Base-by-base conservation (phyloP, 2,329 filamentous ascomycete genomes). In the Hymenoscyphus fraxineus region DNA sequence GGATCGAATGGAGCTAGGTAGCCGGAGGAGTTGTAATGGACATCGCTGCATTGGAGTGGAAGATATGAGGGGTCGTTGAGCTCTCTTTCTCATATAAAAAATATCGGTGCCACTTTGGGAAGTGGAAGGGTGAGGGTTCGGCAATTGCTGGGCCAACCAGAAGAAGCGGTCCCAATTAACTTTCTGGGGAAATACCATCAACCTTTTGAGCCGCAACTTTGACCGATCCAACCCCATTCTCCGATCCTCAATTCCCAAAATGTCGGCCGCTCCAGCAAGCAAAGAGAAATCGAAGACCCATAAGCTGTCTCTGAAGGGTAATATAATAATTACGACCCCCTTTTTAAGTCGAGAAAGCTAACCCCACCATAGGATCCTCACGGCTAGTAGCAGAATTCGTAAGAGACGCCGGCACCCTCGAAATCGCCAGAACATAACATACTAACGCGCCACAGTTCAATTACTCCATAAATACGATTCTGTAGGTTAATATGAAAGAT, bases 311-410 rank as follows among this genome's bases (percentile, higher is more conserved):
- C 83, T 97, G 67, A 94, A 93, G 78, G 92, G 90, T 79, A 85
- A 47, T 90, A 27, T 27, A 27, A 27, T 27, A 3, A 27, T 3
- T 27, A 27, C 27, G 3, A 27, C 27, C 27, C 27, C 27, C 27
- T 27, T 27, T 27, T 27, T 27, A 27, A 3, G 27, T 27, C 27
- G 27, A 27, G 2, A 22, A 54, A 22, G 19, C 47, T 54, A 54
- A 54, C 19, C 47, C 47, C 47, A 54, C 56, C 69, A 16, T 32
- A 87, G 85, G 88, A 63, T 90, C 88, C 71, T 87, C 92, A 47
- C 96, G 94, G 79, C 85, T 96, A 44, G 93, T 98, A 64, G 91
- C 94, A 56, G 95, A 99, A 81, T 99, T 99, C 78, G 93, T 96
- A 81, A 77, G 90, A 84, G 31, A 35, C 47, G 51, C 47, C 27